phyloP scores from a whole-genome alignment of 768 basidiomycete species.

The Guyanaporus albipodus region DNA sequence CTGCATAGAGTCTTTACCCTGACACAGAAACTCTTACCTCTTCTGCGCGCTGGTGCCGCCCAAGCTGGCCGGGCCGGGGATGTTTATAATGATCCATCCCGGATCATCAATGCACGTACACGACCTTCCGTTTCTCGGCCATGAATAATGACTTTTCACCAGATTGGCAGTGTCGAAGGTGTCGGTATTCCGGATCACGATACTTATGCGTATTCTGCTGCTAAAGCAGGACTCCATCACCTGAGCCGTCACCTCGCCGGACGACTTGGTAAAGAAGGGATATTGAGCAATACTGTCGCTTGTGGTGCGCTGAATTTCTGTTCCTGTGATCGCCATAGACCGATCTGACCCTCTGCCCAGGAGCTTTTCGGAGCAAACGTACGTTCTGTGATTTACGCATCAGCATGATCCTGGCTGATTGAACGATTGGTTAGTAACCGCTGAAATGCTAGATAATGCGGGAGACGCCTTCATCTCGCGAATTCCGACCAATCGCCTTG shows the following conservation, averaged over 20 bases:
- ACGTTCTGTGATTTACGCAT: constrained; percentile 1
- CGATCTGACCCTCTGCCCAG: constrained; percentile 7
- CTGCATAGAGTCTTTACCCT: constrained; percentile 61
- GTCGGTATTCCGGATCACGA: constrained; percentile 49
- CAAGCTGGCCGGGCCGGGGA: constrained; percentile 36
- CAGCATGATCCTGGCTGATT: background rate
- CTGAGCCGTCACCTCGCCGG: constrained; percentile 55
- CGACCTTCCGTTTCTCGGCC: background rate
- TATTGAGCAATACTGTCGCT: constrained; percentile 61
- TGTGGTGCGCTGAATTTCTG: constrained; percentile 39
- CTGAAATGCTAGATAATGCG: constrained; percentile 42
- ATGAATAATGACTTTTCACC: background rate
- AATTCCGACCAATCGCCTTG: constrained; percentile 52
- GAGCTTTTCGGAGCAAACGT: constrained; percentile 44
- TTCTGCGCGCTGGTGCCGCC: constrained; percentile 46
- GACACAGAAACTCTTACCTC: constrained; percentile 56
- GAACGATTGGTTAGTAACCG: constrained; percentile 43
- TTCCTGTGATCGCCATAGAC: background rate
- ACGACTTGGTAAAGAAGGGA: constrained; percentile 51
- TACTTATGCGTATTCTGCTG: constrained; percentile 62
- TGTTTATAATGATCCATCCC: constrained; percentile 44
- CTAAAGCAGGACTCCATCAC: constrained; percentile 61
- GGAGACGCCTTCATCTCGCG: constrained; percentile 41
- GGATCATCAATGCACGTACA: constrained; percentile 53
- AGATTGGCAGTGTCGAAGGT: constrained; percentile 66